A percentile compares a stretch with the other conserved stretches of the same genome.
These are phyloP conservation scores for Yamadazyma mexicana DNA, from an alignment of 1,139 yeast genomes.

Conservation along the genomic window DNA sequence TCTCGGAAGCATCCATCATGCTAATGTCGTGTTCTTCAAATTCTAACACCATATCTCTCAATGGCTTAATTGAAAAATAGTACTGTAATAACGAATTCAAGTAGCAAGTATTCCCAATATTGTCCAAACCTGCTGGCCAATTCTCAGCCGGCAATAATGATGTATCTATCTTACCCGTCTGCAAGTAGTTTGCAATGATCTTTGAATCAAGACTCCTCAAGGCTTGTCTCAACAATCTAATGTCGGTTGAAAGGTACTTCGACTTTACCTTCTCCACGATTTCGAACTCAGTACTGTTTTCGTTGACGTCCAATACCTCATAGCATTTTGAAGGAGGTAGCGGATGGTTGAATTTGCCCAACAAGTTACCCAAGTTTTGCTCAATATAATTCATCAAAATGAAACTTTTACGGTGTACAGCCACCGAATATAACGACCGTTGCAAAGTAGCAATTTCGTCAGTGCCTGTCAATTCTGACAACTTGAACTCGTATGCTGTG, in stretches of 20 bases:
- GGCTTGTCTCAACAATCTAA: constrained; percentile 51
- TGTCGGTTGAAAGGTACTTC: constrained; percentile 31
- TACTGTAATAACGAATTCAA: constrained; percentile 86
- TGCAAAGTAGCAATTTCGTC: constrained; percentile 43
- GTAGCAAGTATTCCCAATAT: constrained; percentile 95
- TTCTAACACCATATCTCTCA: constrained; percentile 63
- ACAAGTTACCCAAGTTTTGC: constrained; percentile 37
- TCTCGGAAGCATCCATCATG: constrained; percentile 18
- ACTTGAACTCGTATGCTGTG: constrained; percentile 66
- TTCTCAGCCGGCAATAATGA: constrained; percentile 59
- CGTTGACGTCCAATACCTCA: constrained; percentile 41
- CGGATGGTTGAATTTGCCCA: constrained; percentile 12
- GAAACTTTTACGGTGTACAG: constrained; percentile 40
- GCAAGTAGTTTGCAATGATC: constrained; percentile 51
- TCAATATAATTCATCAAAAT: constrained; percentile 49
- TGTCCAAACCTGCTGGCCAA: constrained; percentile 90
- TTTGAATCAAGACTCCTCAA: constrained; percentile 50
- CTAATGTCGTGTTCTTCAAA: constrained; percentile 43
- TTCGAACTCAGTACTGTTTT: constrained; percentile 54
- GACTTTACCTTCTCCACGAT: constrained; percentile 56
- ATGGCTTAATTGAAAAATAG: constrained; percentile 81
- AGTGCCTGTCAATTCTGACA: constrained; percentile 51
- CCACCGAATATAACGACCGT: constrained; percentile 41
- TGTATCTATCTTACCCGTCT: constrained; percentile 62
- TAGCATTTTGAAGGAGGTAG: constrained; percentile 17